Percentiles rank a stretch among this genome's conserved stretches.
phyloP scores from a whole-genome alignment of 345 rosid genomes.

The Balakata baccata region DNA sequence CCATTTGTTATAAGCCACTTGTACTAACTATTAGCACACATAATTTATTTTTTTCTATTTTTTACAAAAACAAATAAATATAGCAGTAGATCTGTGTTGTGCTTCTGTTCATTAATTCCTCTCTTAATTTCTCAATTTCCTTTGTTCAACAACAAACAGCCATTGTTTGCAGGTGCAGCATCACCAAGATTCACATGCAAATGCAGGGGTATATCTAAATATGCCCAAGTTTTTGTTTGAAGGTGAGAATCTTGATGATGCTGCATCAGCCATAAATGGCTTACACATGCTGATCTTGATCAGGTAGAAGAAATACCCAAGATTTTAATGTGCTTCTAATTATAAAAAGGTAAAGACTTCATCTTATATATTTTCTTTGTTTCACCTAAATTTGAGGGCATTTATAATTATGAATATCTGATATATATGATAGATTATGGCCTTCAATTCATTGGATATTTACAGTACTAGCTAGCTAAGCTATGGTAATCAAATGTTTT shows the following conservation, averaged over 20 bases:
- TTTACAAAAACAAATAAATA: too few species aligned
- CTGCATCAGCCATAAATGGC: slow-evolving; percentile 70
- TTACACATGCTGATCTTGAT: neutral
- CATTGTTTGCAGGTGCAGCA: slow-evolving; percentile 64
- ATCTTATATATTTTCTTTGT: neutral
- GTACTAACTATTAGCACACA: neutral
- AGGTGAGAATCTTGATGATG: slow-evolving; percentile 84
- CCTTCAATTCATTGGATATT: neutral
- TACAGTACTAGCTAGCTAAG: neutral
- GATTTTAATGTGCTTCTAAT: slow-evolving; percentile 1
- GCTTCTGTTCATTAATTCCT: neutral
- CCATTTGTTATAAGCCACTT: slow-evolving; percentile 20
- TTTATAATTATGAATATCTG: neutral
- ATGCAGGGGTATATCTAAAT: neutral
- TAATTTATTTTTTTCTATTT: neutral
- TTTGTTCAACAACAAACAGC: slow-evolving; percentile 20
- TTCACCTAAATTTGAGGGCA: neutral
- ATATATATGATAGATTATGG: neutral
- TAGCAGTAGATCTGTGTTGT: slow-evolving; percentile 4
- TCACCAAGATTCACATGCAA: slow-evolving; percentile 67
- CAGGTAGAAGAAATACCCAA: slow-evolving; percentile 11
- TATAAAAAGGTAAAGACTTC: neutral
- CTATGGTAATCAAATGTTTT: neutral
- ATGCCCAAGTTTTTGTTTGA: neutral
- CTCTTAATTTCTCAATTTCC: too few species aligned